phyloP scores from a whole-genome alignment of 768 basidiomycete genomes.

The Lactarius sp. region DNA sequence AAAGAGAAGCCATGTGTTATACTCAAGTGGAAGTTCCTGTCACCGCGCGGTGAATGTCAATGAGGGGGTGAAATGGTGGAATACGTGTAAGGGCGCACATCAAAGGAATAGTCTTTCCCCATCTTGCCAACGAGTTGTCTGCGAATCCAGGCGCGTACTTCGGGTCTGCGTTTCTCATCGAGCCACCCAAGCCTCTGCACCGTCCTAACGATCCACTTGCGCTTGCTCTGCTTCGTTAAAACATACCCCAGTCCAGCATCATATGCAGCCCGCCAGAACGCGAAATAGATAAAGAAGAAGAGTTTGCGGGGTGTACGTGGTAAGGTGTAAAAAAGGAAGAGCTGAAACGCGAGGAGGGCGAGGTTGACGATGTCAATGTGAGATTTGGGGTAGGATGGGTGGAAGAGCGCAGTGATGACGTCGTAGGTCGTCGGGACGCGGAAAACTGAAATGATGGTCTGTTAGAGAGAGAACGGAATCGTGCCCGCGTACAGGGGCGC shows the following conservation, averaged over 20 bases:
- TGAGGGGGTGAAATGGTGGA: conserved; percentile 10
- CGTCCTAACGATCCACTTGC: conserved; percentile 85
- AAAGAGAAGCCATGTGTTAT: conserved; percentile 95
- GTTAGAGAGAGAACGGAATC: background rate
- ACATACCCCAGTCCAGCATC: conserved; percentile 93
- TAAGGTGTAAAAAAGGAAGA: conserved; percentile 65
- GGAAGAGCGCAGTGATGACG: conserved; percentile 78
- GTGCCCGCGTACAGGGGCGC: conserved; percentile 22
- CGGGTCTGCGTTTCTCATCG: conserved; percentile 61
- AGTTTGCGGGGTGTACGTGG: conserved; percentile 48
- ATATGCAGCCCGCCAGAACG: conserved; percentile 89
- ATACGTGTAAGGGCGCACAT: conserved; percentile 47
- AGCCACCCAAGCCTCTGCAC: conserved; percentile 83
- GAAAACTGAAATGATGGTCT: conserved; percentile 63
- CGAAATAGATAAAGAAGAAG: conserved; percentile 89
- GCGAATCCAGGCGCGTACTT: conserved; percentile 75
- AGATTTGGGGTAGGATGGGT: conserved; percentile 79
- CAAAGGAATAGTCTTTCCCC: conserved; percentile 91
- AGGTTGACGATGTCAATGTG: conserved; percentile 86
- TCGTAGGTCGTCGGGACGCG: conserved; percentile 90
- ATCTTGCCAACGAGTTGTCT: conserved; percentile 86
- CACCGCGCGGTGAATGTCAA: background rate
- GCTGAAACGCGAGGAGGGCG: conserved; percentile 69
- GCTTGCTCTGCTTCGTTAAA: conserved; percentile 92
- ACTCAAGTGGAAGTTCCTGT: conserved; percentile 85